phyloP scores from a whole-genome alignment of 805 yeast species.

The Candida anglica region DNA sequence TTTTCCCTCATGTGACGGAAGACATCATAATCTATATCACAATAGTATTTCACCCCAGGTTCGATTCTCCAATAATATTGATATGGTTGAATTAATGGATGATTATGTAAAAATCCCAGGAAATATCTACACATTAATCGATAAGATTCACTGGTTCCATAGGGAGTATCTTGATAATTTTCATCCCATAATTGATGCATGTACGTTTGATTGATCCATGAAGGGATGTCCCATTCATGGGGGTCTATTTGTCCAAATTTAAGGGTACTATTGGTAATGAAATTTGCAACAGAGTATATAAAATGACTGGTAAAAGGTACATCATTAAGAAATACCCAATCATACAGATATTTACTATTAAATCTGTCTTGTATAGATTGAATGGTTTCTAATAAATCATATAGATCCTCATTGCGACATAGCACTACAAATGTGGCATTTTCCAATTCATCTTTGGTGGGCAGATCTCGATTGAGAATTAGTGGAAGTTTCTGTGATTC shows the following conservation, averaged over 20 bases:
- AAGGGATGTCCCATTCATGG: conserved; percentile 71
- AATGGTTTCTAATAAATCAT: conserved; percentile 53
- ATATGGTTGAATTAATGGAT: conserved; percentile 54
- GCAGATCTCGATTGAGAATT: not conserved
- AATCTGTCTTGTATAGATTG: conserved; percentile 63
- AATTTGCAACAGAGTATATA: conserved; percentile 39
- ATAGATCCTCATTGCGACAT: conserved; percentile 65
- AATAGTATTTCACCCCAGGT: conserved; percentile 57
- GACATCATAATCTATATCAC: conserved; percentile 62
- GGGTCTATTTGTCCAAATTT: conserved; percentile 59
- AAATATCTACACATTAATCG: conserved; percentile 63
- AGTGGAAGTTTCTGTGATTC: not conserved
- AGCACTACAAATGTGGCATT: conserved; percentile 69
- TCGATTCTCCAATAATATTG: conserved; percentile 77
- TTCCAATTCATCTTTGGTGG: conserved; percentile 27
- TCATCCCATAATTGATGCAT: conserved; percentile 21
- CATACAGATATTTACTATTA: conserved; percentile 59
- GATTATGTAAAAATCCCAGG: conserved; percentile 58
- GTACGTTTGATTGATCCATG: conserved; percentile 52
- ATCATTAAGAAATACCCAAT: conserved; percentile 79
- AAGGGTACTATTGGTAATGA: conserved; percentile 53
- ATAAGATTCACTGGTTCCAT: conserved; percentile 59
- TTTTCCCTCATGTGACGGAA: conserved; percentile 55
- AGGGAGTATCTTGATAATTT: conserved; percentile 41
- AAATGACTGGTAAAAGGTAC: conserved; percentile 58